These are phyloP conservation scores for Lepraria neglecta DNA, from an alignment of 495 filamentous ascomycete genomes.

Conservation along the genomic window DNA sequence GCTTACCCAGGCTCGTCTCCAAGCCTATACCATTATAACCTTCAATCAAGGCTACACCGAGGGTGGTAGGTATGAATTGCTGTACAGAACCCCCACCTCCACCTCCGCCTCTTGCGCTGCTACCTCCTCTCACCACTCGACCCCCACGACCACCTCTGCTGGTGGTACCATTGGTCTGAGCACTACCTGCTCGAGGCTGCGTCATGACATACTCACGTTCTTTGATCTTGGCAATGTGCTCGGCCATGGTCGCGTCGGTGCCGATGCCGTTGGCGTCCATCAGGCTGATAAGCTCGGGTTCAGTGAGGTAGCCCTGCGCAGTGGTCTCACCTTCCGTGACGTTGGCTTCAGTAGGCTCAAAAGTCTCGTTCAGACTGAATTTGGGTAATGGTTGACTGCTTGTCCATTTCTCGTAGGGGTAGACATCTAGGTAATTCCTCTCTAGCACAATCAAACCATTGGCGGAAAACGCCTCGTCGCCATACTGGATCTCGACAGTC, in stretches of 20 bases:
- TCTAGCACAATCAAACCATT: constrained; percentile 80
- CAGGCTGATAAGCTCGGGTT: constrained; percentile 91
- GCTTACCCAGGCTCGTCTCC: constrained; percentile 86
- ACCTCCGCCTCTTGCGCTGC: constrained; percentile 39
- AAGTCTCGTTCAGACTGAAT: constrained; percentile 70
- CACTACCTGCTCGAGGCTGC: constrained; percentile 43
- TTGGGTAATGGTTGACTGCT: constrained; percentile 75
- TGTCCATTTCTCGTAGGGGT: constrained; percentile 92
- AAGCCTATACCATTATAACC: constrained; percentile 90
- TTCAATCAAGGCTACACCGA: constrained; percentile 85
- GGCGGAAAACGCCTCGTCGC: constrained; percentile 72
- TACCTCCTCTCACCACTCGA: constrained; percentile 39
- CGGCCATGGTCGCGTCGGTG: constrained; percentile 97
- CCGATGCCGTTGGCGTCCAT: constrained; percentile 99
- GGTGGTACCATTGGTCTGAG: constrained; percentile 22
- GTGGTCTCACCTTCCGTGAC: constrained; percentile 83
- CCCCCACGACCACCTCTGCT: constrained; percentile 39
- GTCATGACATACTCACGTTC: constrained; percentile 74
- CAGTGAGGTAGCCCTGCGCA: constrained; percentile 80
- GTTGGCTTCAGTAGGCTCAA: constrained; percentile 83
- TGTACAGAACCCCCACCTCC: constrained; percentile 51
- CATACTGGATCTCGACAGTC: constrained; percentile 78
- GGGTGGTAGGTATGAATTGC: constrained; percentile 83
- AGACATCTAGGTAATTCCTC: constrained; percentile 90
- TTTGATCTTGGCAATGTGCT: constrained; percentile 94